phyloP scores from a whole-genome alignment of 192 early-diverging fungal genomes.

The Backusella liffmaniae region DNA sequence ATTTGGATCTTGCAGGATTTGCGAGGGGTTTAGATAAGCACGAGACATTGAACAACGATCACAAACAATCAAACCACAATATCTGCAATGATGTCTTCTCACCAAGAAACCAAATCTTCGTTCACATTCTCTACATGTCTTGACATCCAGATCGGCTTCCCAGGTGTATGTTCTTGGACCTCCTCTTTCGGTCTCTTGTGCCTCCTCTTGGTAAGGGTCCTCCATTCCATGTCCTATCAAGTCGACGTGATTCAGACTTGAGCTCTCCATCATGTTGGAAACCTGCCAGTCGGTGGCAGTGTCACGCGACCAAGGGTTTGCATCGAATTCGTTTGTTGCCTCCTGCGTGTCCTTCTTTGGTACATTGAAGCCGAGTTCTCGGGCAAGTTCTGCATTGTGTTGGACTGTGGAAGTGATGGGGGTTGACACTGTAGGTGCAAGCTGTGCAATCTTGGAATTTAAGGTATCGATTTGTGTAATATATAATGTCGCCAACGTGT shows the following conservation, averaged over 20 bases:
- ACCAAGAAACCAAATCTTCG: slow-evolving; percentile 73
- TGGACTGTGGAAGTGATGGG: slow-evolving; percentile 36
- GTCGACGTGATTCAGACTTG: slow-evolving; percentile 3
- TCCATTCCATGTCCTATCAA: background rate
- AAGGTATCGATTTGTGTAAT: slow-evolving; percentile 54
- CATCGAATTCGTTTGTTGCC: slow-evolving; percentile 14
- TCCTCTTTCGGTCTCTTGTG: background rate
- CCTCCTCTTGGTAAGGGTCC: background rate
- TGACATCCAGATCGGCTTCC: slow-evolving; percentile 77
- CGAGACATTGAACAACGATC: slow-evolving; percentile 71
- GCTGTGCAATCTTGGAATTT: background rate
- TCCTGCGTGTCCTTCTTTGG: background rate
- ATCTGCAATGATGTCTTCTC: slow-evolving; percentile 89
- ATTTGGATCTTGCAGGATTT: slow-evolving; percentile 46
- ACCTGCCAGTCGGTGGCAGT: background rate
- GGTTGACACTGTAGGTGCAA: slow-evolving; percentile 24
- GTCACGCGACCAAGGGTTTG: slow-evolving; percentile 39
- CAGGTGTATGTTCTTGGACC: slow-evolving; percentile 59
- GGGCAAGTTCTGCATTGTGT: slow-evolving; percentile 34
- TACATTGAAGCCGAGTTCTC: slow-evolving; percentile 40
- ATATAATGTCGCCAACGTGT: slow-evolving; percentile 40
- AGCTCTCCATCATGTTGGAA: background rate
- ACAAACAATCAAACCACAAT: slow-evolving; percentile 86
- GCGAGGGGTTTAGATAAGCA: slow-evolving; percentile 47
- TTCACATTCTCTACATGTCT: slow-evolving; percentile 65